These are phyloP conservation scores for Ophiostoma sp. DNA, from an alignment of 2,329 filamentous ascomycete genomes.

Conservation along the genomic window DNA sequence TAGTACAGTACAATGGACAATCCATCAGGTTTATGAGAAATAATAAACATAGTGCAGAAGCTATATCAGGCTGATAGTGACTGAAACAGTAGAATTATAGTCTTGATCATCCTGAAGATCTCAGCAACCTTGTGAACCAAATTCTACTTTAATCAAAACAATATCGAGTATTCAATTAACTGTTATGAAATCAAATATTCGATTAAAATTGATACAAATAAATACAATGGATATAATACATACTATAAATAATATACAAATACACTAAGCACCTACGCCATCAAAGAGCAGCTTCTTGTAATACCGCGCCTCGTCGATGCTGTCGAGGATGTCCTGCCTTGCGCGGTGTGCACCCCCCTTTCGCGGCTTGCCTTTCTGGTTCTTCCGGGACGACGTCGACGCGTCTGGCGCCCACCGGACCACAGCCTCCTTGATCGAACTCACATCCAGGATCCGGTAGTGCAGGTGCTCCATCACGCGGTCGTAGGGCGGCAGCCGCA, in stretches of 20 bases:
- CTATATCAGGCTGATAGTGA: no score
- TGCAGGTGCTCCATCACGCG: constrained; percentile 71
- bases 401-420: constrained; percentile 63
- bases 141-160: no score
- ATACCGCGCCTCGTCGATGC: constrained; percentile 83
- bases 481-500: constrained; percentile 67
- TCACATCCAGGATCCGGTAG: constrained; percentile 89
- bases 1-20: neutral
- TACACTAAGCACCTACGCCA: constrained; percentile 15
- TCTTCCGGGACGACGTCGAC: neutral
- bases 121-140: no score
- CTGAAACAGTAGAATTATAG: no score
- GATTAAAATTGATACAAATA: no score
- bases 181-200: no score
- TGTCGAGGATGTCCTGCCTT: constrained; percentile 85
- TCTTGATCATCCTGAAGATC: no score
- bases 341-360: constrained; percentile 80
- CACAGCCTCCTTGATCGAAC: constrained; percentile 83
- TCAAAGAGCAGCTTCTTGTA: constrained; percentile 53
- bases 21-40: no score
- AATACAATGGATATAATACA: neutral
- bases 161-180: no score
- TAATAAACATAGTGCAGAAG: no score
- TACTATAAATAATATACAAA: neutral
- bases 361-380: constrained; percentile 23